Base-by-base conservation (phyloP, 2,329 filamentous ascomycete species). In the Nothophoma quercina region DNA sequence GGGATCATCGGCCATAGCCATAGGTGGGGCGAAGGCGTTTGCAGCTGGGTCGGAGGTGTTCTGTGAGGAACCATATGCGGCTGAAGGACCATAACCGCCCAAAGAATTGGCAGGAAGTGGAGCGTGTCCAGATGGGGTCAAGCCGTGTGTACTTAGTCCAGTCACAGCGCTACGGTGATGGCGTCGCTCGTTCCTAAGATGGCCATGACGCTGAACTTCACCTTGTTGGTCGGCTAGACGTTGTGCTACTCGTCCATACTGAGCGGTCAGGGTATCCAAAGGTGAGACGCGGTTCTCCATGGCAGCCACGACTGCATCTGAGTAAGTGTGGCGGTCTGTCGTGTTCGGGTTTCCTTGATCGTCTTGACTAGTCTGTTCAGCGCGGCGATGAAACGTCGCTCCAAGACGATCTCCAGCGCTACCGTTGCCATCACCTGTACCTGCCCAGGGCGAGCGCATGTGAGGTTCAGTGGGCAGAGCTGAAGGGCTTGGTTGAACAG, bases 391-490 rank as follows among this genome's bases (percentile, higher is more conserved):
- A 10, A 35, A 15, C 15, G 35, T 18, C 34, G 19, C 21, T 15
- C 40, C 21, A 25, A 15, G n/a, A 28, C 29, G 40, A 13, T 34
- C 18, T 9, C 33, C 40, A 18, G 23, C 7, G 29, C n/a, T 23
- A 7, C 32, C 38, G n/a, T n/a, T 36, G 23, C 13, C n/a, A n/a
- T n/a, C n/a, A n/a, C n/a, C n/a, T n/a, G n/a, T n/a, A 25, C 59
- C 59, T 28, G 52, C 51, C 25, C 69, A 70, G 15, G 68, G 65
- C 6, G 34, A 21, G 16, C 60, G 62, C 21, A 53, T 53, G 32
- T 71, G 70, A 8, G 67, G 67, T 30, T 56, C 56, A 16, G 60
- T 55, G 7, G 67, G 67, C 9, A 64, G 36, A 5, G 60, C 55
- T 12, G 62, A 66, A 28, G 53, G 15, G 8, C 52, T 39, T 41